phyloP scores from a whole-genome alignment of 2,329 filamentous ascomycete species.

The Hymenoscyphus fructigenus region DNA sequence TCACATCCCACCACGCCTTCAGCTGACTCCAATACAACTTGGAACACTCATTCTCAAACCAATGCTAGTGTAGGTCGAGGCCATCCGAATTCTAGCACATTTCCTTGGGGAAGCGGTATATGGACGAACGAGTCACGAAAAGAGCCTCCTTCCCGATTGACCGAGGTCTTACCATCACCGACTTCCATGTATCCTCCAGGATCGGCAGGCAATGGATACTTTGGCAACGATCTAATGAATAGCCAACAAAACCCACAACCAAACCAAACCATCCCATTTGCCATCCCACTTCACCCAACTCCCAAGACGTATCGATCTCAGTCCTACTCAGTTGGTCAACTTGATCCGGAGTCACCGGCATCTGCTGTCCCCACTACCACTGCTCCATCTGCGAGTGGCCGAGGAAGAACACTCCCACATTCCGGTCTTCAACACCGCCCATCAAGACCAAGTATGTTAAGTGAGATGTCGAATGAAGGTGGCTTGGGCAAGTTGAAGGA shows the following conservation, averaged over 20 bases:
- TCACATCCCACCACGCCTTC: slow-evolving; percentile 82
- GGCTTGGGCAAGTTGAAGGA: slow-evolving; percentile 69
- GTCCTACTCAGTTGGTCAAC: slow-evolving; percentile 92
- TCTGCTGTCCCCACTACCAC: slow-evolving; percentile 25
- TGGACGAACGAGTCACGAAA: slow-evolving; percentile 76
- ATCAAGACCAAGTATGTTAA: slow-evolving; percentile 74
- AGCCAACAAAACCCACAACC: slow-evolving; percentile 51
- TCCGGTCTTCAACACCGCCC: slow-evolving; percentile 76
- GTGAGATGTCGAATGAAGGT: slow-evolving; percentile 66
- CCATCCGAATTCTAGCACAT: slow-evolving; percentile 46
- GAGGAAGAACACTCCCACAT: slow-evolving; percentile 49
- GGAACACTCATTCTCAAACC: slow-evolving; percentile 53
- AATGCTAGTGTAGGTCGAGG: slow-evolving; percentile 44
- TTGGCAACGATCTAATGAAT: slow-evolving; percentile 49
- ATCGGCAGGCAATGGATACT: slow-evolving; percentile 41
- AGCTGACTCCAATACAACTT: slow-evolving; percentile 57
- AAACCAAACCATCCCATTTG: slow-evolving; percentile 74
- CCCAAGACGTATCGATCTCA: slow-evolving; percentile 93
- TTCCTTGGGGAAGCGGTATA: slow-evolving; percentile 77
- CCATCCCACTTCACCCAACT: slow-evolving; percentile 84
- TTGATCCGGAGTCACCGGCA: slow-evolving; percentile 62
- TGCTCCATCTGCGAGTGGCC: slow-evolving; percentile 27
- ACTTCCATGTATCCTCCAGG: slow-evolving; percentile 56
- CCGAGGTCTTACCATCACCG: slow-evolving; percentile 73
- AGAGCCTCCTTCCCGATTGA: slow-evolving; percentile 70